A percentile compares a stretch with the other conserved stretches of the same genome.
These are phyloP conservation scores for Roridomyces roridus DNA, from an alignment of 768 basidiomycete species.

Conservation along the genomic window DNA sequence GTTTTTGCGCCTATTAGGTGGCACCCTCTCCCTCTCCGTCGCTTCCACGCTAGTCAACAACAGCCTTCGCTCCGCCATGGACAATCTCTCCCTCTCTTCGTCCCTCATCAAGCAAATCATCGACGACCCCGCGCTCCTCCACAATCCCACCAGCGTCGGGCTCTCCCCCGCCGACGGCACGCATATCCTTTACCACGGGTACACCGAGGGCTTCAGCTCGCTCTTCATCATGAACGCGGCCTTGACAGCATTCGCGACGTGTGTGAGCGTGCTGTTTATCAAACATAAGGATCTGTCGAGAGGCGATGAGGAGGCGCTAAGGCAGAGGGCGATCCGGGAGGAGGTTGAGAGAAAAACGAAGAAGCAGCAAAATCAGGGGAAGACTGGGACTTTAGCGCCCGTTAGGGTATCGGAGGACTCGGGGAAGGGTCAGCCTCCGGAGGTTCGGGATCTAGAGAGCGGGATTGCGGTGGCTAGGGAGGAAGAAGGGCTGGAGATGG, in stretches of 20 bases:
- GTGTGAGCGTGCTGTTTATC: constrained; percentile 64
- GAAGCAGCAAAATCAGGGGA: background rate
- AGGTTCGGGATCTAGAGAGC: background rate
- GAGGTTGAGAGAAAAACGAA: constrained; percentile 10
- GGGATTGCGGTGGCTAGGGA: no score
- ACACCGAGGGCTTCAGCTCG: constrained; percentile 60
- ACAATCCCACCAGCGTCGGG: constrained; percentile 37
- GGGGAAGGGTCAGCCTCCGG: background rate
- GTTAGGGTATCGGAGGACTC: background rate
- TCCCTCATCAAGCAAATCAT: constrained; percentile 50
- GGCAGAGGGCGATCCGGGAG: constrained; percentile 40
- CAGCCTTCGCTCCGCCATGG: constrained; percentile 49
- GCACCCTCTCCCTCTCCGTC: constrained; percentile 69
- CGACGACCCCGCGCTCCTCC: constrained; percentile 50
- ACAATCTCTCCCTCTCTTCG: constrained; percentile 40
- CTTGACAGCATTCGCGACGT: constrained; percentile 58
- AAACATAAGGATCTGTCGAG: constrained; percentile 65
- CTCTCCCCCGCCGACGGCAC: constrained; percentile 43
- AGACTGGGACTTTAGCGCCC: constrained; percentile 4
- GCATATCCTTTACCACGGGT: constrained; percentile 53
- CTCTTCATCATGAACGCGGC: constrained; percentile 69
- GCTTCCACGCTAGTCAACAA: constrained; percentile 69
- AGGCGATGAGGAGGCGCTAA: constrained; percentile 58
- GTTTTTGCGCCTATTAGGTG: constrained; percentile 76
- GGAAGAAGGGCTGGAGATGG: no score